Base-by-base conservation (phyloP, 2,329 filamentous ascomycete species). In the Cladosporium halotolerans region DNA sequence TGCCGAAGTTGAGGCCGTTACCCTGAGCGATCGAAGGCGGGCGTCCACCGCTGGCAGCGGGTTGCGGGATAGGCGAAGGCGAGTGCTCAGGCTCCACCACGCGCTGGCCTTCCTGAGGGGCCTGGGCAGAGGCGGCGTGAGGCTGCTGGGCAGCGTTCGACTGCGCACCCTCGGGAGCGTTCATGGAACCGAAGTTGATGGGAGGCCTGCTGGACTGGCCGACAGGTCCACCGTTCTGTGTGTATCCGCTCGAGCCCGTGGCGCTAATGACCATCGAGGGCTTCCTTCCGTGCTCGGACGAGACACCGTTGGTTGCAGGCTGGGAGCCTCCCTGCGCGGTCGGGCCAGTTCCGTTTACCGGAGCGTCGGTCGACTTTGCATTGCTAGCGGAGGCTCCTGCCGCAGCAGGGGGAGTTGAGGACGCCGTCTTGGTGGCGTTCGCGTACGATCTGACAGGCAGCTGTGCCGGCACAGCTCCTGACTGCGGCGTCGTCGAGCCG, bases 51-150 rank as follows among this genome's bases (percentile, higher is more conserved):
- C 90, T 93, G 65, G 85, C 88, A 52, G 86, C 82, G 48, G 90
- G 89, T 71, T 92, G 88, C 32, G 93, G 92, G 63, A 97, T 97
- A 4, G 93, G 93, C 40, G 89, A 92, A 3, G 93, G 93, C 43
- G 92, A 96, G 62, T 87, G 85, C 45, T 88, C 84, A 5, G 93
- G 93, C 43, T 91, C 95, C 45, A 84, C 84, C 48, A 92, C 81
- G 63, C 88, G 83, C 57, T 86, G 86, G 66, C 88, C 84, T 54
- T 72, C 76, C 67, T 57, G 56, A 51, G 76, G 79, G 65, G 70
- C 79, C 71, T 66, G 83, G 55, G 80, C 70, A 45, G 72, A 76
- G 45, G 76, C 72, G 55, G 83, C 72, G 82, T 89, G 71, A 75
- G 77, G 61, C 80, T 85, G 55, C 79, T 85, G 80, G 11, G 86